phyloP scores from a whole-genome alignment of 208 protist species.

The Endotrypanum monterogeii region DNA sequence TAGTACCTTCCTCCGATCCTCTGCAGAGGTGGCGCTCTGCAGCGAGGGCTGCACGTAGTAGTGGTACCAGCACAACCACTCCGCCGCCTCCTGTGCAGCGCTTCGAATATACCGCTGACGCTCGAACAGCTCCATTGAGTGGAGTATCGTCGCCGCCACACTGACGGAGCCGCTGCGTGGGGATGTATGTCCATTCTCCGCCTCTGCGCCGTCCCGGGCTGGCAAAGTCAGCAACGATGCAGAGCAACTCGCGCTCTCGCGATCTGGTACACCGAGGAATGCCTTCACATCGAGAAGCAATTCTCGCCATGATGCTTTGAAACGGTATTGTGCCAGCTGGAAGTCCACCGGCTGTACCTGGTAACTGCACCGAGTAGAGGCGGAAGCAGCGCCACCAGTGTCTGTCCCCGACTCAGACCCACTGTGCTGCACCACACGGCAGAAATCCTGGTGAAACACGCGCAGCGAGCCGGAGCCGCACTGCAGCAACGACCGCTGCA shows the following conservation, averaged over 20 bases:
- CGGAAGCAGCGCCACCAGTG: slow-evolving; percentile 1
- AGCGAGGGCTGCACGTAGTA: slow-evolving; percentile 14
- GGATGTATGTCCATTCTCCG: background rate
- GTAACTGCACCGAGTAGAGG: background rate
- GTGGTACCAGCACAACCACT: slow-evolving; percentile 44
- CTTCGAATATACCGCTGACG: slow-evolving; percentile 38
- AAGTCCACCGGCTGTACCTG: slow-evolving; percentile 45
- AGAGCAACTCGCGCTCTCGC: slow-evolving; percentile 10
- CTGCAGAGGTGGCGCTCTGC: slow-evolving; percentile 5
- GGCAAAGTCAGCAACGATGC: background rate
- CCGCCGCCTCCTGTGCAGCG: slow-evolving; percentile 36
- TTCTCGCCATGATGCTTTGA: slow-evolving; percentile 42
- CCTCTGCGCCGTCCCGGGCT: background rate
- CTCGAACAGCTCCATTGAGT: slow-evolving; percentile 77
- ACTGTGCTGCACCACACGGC: background rate
- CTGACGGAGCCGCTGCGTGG: slow-evolving; percentile 35
- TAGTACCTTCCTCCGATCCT: background rate
- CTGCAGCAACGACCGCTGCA: slow-evolving; percentile 24
- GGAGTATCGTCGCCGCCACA: slow-evolving; percentile 51
- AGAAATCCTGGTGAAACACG: slow-evolving; percentile 28
- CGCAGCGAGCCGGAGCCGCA: slow-evolving; percentile 24
- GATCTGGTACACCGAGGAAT: slow-evolving; percentile 34
- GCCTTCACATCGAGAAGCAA: slow-evolving; percentile 40
- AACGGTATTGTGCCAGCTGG: slow-evolving; percentile 45
- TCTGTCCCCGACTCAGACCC: background rate